phyloP scores from a whole-genome alignment of 805 yeast genomes.

The Metschnikowia anglica region DNA sequence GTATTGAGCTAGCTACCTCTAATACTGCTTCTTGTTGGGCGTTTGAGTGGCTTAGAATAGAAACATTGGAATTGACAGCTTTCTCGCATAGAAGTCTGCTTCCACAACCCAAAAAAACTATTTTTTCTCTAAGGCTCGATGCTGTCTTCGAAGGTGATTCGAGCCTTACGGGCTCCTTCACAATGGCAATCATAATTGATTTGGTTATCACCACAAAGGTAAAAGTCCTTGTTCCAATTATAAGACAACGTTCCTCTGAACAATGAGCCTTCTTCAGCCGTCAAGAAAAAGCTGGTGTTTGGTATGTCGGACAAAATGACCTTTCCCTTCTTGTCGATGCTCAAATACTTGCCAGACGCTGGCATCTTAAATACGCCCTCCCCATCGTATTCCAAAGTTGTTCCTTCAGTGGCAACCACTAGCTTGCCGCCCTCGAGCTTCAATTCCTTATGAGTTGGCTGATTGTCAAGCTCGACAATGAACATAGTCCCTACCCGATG shows the following conservation, averaged over 20 bases:
- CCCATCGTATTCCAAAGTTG: background rate
- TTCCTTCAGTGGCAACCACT: no score
- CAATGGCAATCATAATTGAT: constrained; percentile 1
- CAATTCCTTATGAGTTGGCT: no score
- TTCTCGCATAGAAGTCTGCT: no score
- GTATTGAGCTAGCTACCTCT: no score
- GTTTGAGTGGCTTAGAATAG: no score
- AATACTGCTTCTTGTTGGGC: no score
- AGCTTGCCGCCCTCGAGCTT: no score
- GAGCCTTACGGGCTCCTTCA: constrained; percentile 1
- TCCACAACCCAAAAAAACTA: no score
- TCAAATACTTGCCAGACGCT: background rate
- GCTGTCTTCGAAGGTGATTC: constrained; percentile 1
- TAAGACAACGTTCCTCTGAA: background rate
- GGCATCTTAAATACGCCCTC: background rate
- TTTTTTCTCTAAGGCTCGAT: no score
- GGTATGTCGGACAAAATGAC: background rate
- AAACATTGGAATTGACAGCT: no score
- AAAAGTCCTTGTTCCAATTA: background rate
- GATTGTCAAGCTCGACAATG: no score
- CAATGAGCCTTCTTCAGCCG: background rate
- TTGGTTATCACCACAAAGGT: constrained; percentile 5
- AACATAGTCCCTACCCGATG: background rate
- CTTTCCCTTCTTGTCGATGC: background rate
- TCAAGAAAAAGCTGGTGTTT: background rate